Evolutionary conservation across 1,284 basidiomycete genomes (phyloP), one percentile per base, ranked within the genome.

Genomic region (Ganoderma boninense): DNA sequence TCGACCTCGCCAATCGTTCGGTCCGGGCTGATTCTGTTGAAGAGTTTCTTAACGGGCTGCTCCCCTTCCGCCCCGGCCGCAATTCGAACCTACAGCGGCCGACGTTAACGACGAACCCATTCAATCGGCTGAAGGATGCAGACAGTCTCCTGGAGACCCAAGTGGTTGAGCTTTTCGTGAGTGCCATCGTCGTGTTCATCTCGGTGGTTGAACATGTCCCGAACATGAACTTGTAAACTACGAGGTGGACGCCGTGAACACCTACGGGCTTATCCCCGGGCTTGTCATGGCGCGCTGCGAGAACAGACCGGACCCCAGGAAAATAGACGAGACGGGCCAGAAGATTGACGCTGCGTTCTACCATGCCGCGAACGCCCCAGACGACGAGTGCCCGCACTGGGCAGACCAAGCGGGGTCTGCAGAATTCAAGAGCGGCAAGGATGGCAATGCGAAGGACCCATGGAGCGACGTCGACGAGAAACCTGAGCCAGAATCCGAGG

Each of bases 321-420:
- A 46, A 18, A 18, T 46, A 4, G 44, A 46, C 18, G 4, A 16
- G 46, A 49, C 46, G 1, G 11, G 49, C 1, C 60, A 62, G 60
- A 62, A 62, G 44, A 11, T 61, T 43, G 60, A 67, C 60, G 16
- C 60, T 2, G 66, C 46, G 0, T 46, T 67, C 38, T 67, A 42
- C 38, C 44, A 20, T 1, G 14, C 29, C 10, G 14, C 26, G 35
- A 11, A 54, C 46, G 49, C 60, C 18, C 35, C 60, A 2, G 38
- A 40, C 46, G 23, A 62, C 14, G 46, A 7, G 0, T n/a, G 32
- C 11, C 59, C 60, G 13, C 44, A 61, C n/a, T 59, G 44, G 52
- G n/a, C 40, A 1, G 40, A 59, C 29, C 60, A 43, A 26, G 20
- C 18, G 0, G 2, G 65, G n/a, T 13, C 60, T 2, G 32, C 63